Base-by-base conservation (phyloP, 2,329 filamentous ascomycete species). In the Hypoxylon sp. region DNA sequence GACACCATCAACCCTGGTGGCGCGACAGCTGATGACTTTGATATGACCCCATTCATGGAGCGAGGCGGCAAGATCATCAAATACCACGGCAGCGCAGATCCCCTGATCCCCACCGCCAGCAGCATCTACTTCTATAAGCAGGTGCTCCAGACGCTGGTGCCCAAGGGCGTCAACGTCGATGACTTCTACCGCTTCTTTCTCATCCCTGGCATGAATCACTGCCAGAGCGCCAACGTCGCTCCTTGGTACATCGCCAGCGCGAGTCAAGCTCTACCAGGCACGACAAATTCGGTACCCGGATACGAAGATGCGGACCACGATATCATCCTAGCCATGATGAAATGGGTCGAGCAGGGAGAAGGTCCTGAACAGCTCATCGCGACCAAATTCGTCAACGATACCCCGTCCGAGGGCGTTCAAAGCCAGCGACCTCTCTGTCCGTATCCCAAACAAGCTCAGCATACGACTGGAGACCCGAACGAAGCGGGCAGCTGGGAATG, bases 191-290 rank as follows among this genome's bases (percentile, higher is more conserved):
- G 72, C 15, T 76, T 80, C 61, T 82, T 82, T 69, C 69, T 73
- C 4, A 73, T 82, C n/a, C 78, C 79, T 2, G 80, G 80, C 1
- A 81, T 82, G 78, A 70, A 68, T 11, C 80, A 83, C 66, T 83
- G 81, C 61, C 48, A 60, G 45, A 41, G 69, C 58, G 52, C 68
- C 18, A 31, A 48, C 5, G 63, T 67, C 15, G 72, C 72, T 1
- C 73, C 74, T 2, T 76, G 69, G 71, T 72, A 72, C 55, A 67
- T 74, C 48, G 70, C 62, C 18, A 70, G 55, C 2, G 67, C 69
- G 3, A 69, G 66, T 23, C 73, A 74, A 60, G 42, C 66, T 4
- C 23, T 70, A 17, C 60, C 66, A 0, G 72, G 63, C 1, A 53
- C 55, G 0, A 67, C 65, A 6, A 70, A 70, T 55, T 73, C 73